These are phyloP conservation scores for Aspergillus sp. DNA, from an alignment of 2,329 filamentous ascomycete genomes.

Conservation along the genomic window DNA sequence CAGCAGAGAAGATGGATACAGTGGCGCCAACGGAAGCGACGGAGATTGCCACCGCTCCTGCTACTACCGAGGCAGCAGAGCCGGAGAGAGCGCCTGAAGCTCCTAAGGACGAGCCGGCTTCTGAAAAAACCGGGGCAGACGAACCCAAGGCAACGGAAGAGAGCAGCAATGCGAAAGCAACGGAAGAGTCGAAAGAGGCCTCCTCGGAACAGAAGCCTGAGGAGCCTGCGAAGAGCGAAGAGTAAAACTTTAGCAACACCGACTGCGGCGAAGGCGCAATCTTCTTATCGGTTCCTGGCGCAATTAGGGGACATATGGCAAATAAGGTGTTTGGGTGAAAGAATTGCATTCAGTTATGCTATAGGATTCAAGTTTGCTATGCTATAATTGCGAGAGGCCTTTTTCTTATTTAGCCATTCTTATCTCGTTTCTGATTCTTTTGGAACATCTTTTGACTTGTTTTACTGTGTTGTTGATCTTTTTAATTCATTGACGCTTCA, in stretches of 20 bases:
- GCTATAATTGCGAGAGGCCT: slow-evolving; percentile 4
- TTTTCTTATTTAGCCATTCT: slow-evolving; percentile 3
- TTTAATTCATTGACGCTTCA: not conserved
- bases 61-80: slow-evolving; percentile 10
- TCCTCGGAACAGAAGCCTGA: not conserved
- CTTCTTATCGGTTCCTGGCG: slow-evolving; percentile 26
- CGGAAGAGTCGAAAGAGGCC: not conserved
- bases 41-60: slow-evolving; percentile 9
- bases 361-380: slow-evolving; percentile 7
- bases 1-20: slow-evolving; percentile 9
- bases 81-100: slow-evolving; percentile 6
- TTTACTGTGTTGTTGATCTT: not conserved
- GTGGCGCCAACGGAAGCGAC: slow-evolving; percentile 8
- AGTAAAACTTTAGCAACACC: slow-evolving; percentile 8
- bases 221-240: slow-evolving; percentile 27
- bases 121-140: not conserved
- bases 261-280: slow-evolving; percentile 3
- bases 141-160: not conserved
- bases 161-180: not conserved
- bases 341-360: slow-evolving; percentile 8
- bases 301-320: slow-evolving; percentile 24
- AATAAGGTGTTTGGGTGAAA: slow-evolving; percentile 30
- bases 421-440: slow-evolving; percentile 4
- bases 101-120: slow-evolving; percentile 1
- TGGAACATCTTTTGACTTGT: not conserved